Base-by-base conservation (phyloP, 345 rosid species). In the Triadica sebifera region DNA sequence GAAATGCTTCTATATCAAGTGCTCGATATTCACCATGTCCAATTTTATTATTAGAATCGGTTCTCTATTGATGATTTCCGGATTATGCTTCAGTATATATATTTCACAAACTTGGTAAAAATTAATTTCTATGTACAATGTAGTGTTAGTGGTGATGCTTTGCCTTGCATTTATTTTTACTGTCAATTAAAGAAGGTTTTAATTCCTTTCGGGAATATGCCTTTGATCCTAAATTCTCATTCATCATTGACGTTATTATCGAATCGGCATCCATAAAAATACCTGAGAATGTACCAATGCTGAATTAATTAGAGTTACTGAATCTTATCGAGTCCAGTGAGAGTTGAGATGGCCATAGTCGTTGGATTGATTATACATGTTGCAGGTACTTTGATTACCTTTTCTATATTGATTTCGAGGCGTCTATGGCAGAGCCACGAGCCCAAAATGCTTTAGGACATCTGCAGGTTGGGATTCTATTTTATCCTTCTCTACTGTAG, bases 311-410 rank as follows among this genome's bases (percentile, higher is more conserved):
- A 53, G 22, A 6, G 17, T 4, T 19, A 6, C 6, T 53, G 20
- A 53, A 53, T 6, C 22, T 16, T 19, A 7, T 51, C 11, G 3
- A 25, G 43, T 19, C 6, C 41, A 47, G 15, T 1, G n/a, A 41
- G 47, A 59, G 29, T 25, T 67, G 16, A 55, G 20, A 20, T 20
- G n/a, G 24, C 57, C 41, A 5, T 65, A n/a, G n/a, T 29, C 55
- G 41, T 50, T 11, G 20, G 16, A 12, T 37, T 19, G 65, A 56
- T 55, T 74, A 39, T 77, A 64, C 51, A 79, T 72, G 74, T 73
- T 72, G 67, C 86, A 95, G 99, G 89, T 91, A 85, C 82, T 93
- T 95, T 45, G 97, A 94, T 84, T 93, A 94, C 84, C 87, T 94
- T 24, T 93, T 93, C 76, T 93, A 87, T 79, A 82, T 90, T 13